These are phyloP conservation scores for Arctostaphylos glauca DNA, from an alignment of 148 eudicot species.

Conservation along the genomic window DNA sequence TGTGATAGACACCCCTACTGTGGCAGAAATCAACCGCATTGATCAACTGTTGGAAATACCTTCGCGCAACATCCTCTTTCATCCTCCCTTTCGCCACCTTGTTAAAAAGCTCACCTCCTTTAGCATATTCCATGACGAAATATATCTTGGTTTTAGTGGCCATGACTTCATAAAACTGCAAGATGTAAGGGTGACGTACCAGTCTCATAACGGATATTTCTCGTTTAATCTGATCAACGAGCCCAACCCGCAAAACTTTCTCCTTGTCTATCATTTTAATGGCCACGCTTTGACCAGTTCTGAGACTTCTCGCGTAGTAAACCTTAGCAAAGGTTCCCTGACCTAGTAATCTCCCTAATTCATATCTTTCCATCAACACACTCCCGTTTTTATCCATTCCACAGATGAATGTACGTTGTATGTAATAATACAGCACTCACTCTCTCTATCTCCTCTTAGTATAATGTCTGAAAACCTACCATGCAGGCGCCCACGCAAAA, in stretches of 20 bases:
- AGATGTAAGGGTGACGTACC: conserved; percentile 58
- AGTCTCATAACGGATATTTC: conserved; percentile 70
- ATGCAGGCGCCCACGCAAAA: neutral
- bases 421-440: neutral
- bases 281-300: conserved; percentile 64
- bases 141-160: conserved; percentile 75
- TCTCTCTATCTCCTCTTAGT: conserved; percentile 8
- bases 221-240: conserved; percentile 62
- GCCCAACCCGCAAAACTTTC: conserved; percentile 52
- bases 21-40: conserved; percentile 78
- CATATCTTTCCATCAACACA: conserved; percentile 58
- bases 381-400: conserved; percentile 46
- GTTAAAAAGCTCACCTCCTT: conserved; percentile 82
- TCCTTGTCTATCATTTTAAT: conserved; percentile 73
- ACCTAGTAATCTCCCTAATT: conserved; percentile 65
- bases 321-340: conserved; percentile 85
- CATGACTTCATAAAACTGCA: conserved; percentile 73
- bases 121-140: conserved; percentile 68
- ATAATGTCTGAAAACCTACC: neutral
- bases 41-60: conserved; percentile 64
- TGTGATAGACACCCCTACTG: conserved; percentile 76
- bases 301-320: conserved; percentile 53
- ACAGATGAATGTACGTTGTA: neutral
- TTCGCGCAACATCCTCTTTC: conserved; percentile 59
- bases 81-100: conserved; percentile 65